Base-by-base conservation (phyloP, 257 asterid species). In the Solanum corneliomulleri region DNA sequence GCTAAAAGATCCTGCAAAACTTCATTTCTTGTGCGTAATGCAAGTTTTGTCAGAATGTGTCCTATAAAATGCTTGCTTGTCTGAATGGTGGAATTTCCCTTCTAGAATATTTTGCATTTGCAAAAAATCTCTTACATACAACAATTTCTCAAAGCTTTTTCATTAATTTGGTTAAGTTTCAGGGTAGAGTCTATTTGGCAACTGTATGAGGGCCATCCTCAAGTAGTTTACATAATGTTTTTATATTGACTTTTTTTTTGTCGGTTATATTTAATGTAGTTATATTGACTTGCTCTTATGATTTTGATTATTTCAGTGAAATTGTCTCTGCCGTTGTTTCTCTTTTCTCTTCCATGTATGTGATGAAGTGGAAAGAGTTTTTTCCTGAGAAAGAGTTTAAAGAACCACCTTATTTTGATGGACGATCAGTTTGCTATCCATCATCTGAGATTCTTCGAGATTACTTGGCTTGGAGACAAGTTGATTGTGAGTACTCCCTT, bases 401-500 rank as follows among this genome's bases (percentile, higher is more conserved):
- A 85, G 76, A 74, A 88, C 91, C 91, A 29, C 96, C 98, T 75
- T 91, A 93, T 90, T 96, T 96, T 86, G 98, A 96, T 87, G 98
- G 94, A 6, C 98, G 98, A 78, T 95, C 94, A 85, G 94, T 94
- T 88, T 94, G 98, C 93, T 96, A 95, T 89, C 98, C 98, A 1
- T 93, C 98, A 64, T 41, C 90, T 82, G 90, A 90, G 88, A 93
- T 93, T 88, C 93, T 95, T 86, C 92, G 86, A 62, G 98, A 95
- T 91, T 96, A 95, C 88, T 92, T 96, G 75, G 91, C 97, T 86
- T 95, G 99, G 99, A 93, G 99, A 92, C 99, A 95, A 90, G 99
- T 95, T 88, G 99, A 96, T 82, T 95, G 98, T 96, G 88, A 91
- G 99, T 91, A 29, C 77, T 31, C 58, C 85, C 42, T 8, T 74